phyloP scores from a whole-genome alignment of 805 yeast species.

The Ogataea corticis region DNA sequence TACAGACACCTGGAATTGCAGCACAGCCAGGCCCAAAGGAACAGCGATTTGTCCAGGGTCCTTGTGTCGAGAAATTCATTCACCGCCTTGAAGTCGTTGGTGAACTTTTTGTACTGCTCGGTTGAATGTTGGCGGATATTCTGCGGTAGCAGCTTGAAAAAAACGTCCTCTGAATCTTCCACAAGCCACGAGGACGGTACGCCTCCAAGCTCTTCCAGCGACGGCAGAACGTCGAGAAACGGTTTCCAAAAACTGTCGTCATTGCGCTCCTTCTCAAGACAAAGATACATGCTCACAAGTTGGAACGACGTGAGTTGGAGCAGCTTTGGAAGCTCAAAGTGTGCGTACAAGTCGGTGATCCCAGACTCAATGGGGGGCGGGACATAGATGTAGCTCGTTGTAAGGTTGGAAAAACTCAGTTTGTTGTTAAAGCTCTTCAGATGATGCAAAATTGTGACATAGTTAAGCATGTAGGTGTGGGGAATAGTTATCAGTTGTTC shows the following conservation, averaged over 20 bases:
- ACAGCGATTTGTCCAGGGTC: conserved; percentile 30
- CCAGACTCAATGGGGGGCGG: conserved; percentile 21
- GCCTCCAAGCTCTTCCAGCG: conserved; percentile 46
- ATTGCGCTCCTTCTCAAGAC: conserved; percentile 43
- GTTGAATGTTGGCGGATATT: conserved; percentile 41
- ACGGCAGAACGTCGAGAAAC: conserved; percentile 66
- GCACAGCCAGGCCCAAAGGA: conserved; percentile 78
- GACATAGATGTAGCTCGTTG: conserved; percentile 21
- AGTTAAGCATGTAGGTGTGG: conserved; percentile 57
- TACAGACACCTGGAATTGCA: conserved; percentile 91
- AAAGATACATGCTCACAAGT: conserved; percentile 50
- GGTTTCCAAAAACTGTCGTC: conserved; percentile 62
- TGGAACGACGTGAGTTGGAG: conserved; percentile 57
- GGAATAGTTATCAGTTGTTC: conserved; percentile 58
- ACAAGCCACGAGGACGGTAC: conserved; percentile 69
- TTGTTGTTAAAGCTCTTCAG: conserved; percentile 37
- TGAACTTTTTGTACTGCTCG: conserved; percentile 44
- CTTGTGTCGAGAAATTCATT: conserved; percentile 19
- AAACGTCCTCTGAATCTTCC: conserved; percentile 23
- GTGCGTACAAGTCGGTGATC: conserved; percentile 16
- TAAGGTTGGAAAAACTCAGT: conserved; percentile 21
- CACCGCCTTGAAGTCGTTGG: conserved; percentile 45
- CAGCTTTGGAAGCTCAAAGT: conserved; percentile 34
- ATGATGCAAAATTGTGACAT: conserved; percentile 49
- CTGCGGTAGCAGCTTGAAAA: conserved; percentile 45